phyloP scores from a whole-genome alignment of 148 eudicot species.

The Cornus controversa region DNA sequence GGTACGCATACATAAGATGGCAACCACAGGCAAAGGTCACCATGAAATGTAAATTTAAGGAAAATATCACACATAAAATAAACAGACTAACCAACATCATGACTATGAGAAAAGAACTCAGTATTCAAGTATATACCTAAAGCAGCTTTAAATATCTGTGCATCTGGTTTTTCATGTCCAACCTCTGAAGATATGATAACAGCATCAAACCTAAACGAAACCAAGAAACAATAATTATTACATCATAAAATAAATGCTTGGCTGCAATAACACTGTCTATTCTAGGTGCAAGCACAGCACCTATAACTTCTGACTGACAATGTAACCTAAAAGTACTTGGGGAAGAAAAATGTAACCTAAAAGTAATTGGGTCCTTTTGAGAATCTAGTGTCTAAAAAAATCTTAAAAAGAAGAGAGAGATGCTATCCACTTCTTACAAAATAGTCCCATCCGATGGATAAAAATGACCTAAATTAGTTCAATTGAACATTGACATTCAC shows the following conservation, averaged over 20 bases:
- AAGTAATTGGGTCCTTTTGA: too few species aligned
- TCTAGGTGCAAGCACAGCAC: neutral
- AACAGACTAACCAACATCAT: neutral
- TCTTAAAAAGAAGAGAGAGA: too few species aligned
- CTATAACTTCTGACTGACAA: neutral
- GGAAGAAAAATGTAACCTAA: neutral
- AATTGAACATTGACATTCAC: neutral
- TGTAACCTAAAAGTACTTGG: neutral
- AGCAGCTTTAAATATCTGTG: constrained; percentile 71
- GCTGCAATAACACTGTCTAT: neutral
- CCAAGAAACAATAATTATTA: neutral
- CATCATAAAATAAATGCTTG: neutral
- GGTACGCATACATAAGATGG: too few species aligned
- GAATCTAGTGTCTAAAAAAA: too few species aligned
- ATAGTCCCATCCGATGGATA: neutral
- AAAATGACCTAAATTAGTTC: neutral
- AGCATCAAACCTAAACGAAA: constrained; percentile 77
- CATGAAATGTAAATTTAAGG: neutral
- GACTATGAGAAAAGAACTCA: neutral
- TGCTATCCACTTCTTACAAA: neutral
- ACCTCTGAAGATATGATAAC: constrained; percentile 88
- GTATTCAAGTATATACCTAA: constrained; percentile 51
- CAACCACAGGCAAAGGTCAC: neutral
- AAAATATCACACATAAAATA: neutral
- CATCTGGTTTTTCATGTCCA: constrained; percentile 90